Evolutionary conservation across 1,284 basidiomycete species (phyloP).

Genomic region (Macrocybe sp.): DNA sequence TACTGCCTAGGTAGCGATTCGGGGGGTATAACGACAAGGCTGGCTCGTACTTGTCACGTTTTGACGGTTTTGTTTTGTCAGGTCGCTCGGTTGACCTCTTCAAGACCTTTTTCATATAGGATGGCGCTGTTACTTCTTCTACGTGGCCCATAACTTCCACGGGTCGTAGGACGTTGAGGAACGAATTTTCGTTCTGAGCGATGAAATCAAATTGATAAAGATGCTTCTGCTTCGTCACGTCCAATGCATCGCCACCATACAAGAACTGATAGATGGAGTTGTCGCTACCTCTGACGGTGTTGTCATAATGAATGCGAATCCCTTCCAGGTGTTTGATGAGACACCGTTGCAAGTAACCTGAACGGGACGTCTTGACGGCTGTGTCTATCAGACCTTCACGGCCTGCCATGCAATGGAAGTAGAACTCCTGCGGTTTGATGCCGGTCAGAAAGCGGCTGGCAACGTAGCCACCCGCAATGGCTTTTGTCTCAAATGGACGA

Average conservation of each 20-base stretch:
- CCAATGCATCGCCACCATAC: slow-evolving; percentile 96
- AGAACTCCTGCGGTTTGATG: slow-evolving; percentile 98
- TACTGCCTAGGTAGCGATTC: slow-evolving; percentile 79
- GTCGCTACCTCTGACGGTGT: slow-evolving; percentile 96
- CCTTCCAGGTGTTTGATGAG: slow-evolving; percentile 99
- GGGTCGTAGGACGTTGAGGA: slow-evolving; percentile 75
- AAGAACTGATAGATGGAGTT: slow-evolving; percentile 93
- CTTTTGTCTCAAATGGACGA: slow-evolving; percentile 94
- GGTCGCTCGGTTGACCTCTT: slow-evolving; percentile 59
- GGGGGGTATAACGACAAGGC: slow-evolving; percentile 79
- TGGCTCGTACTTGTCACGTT: slow-evolving; percentile 62
- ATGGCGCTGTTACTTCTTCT: slow-evolving; percentile 63
- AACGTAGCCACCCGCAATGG: slow-evolving; percentile 98
- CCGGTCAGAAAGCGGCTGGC: slow-evolving; percentile 99
- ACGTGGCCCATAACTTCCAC: slow-evolving; percentile 51
- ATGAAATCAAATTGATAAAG: slow-evolving; percentile 92
- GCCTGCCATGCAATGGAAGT: slow-evolving; percentile 99
- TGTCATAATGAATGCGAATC: slow-evolving; percentile 94
- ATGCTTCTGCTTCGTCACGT: slow-evolving; percentile 95
- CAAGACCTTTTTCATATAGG: slow-evolving; percentile 89
- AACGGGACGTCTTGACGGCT: slow-evolving; percentile 98
- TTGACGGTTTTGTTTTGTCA: slow-evolving; percentile 38
- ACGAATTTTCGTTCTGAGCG: slow-evolving; percentile 80
- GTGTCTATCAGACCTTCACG: slow-evolving; percentile 99
- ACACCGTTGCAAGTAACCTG: slow-evolving; percentile 97